These are phyloP conservation scores for Bruguiera gymnorhiza DNA, from an alignment of 345 rosid genomes.

Conservation along the genomic window DNA sequence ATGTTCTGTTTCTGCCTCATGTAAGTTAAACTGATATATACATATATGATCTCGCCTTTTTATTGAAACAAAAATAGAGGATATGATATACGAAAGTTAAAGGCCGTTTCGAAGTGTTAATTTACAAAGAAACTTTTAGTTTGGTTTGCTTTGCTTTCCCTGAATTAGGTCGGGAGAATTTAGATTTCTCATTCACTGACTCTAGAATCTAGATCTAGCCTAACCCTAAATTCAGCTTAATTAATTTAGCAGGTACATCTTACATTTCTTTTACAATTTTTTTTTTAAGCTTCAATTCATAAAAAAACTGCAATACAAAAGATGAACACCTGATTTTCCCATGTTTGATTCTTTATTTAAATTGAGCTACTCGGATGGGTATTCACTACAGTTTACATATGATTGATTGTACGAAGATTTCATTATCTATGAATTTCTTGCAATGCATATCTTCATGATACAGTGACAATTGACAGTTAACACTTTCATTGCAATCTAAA, in stretches of 20 bases:
- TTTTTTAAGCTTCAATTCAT: background rate
- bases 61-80: background rate
- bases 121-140: too few species aligned
- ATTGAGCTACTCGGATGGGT: too few species aligned
- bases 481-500: background rate
- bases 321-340: background rate
- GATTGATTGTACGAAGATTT: too few species aligned
- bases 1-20: conserved; percentile 13
- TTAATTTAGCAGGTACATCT: background rate
- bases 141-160: too few species aligned
- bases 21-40: conserved; percentile 25
- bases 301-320: background rate
- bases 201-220: background rate
- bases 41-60: background rate
- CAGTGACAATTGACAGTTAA: too few species aligned
- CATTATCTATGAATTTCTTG: too few species aligned
- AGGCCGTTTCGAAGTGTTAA: too few species aligned
- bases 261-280: background rate
- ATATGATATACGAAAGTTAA: background rate
- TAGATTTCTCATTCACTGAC: background rate
- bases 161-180: too few species aligned
- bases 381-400: too few species aligned
- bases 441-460: too few species aligned
- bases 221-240: conserved; percentile 8
- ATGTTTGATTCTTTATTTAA: too few species aligned